Conservation (phyloP, 768 basidiomycete species). For the Boletus rubroflammeus region DNA sequence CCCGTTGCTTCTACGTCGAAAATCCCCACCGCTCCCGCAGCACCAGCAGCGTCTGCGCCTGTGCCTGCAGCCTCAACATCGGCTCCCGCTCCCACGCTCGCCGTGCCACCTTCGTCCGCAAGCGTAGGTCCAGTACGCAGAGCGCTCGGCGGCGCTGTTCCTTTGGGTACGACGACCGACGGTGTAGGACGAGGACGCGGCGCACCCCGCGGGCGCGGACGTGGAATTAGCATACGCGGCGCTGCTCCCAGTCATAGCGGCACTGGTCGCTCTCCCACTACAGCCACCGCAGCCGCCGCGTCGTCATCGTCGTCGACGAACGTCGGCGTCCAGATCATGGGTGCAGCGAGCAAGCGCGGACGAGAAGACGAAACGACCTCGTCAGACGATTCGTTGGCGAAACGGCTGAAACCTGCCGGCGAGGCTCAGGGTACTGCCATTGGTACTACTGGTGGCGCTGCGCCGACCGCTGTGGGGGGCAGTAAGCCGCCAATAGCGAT, state of each 20-base stretch:
- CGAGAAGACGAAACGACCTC: conserved; percentile 48
- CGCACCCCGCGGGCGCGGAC: conserved; percentile 30
- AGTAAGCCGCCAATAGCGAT: conserved; percentile 34
- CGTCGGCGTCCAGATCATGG: conserved; percentile 54
- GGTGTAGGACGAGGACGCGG: conserved; percentile 35
- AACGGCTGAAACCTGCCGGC: conserved; percentile 57
- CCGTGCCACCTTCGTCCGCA: conserved; percentile 22
- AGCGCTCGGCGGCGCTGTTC: conserved; percentile 29
- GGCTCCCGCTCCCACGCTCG: conserved; percentile 16
- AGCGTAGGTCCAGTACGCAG: conserved; percentile 31
- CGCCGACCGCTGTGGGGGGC: conserved; percentile 7
- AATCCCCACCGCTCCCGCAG: not conserved
- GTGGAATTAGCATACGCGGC: conserved; percentile 30
- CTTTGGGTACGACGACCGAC: conserved; percentile 23
- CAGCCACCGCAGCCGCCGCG: conserved; percentile 11
- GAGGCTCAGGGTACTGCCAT: not conserved
- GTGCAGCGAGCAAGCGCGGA: conserved; percentile 61
- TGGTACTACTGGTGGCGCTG: not conserved
- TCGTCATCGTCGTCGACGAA: conserved; percentile 25
- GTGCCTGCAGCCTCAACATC: conserved; percentile 11
- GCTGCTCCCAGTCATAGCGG: conserved; percentile 22
- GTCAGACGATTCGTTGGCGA: conserved; percentile 58
- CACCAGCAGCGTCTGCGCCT: conserved; percentile 11
- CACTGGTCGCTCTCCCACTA: conserved; percentile 21
- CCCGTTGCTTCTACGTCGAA: conserved; percentile 28